Conservation (phyloP, 208 protist species). For the Trypanosoma vivax region DNA sequence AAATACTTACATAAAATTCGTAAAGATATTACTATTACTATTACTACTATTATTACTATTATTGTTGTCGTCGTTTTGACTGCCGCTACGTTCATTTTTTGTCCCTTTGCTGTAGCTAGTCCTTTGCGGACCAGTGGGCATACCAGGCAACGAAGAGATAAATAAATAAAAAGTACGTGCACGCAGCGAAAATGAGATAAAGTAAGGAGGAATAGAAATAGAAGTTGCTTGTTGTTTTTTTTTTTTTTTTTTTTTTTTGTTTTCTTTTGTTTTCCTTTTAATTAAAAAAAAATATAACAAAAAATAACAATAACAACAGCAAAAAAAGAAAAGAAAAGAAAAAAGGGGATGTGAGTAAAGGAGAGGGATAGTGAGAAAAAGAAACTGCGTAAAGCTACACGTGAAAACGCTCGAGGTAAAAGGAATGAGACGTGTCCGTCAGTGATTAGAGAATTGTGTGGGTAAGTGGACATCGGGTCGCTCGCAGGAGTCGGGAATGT, state of each 20-base stretch:
- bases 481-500: no score
- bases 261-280: slow-evolving; percentile 8
- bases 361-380: slow-evolving; percentile 2
- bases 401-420: slow-evolving; percentile 2
- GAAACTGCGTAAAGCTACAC: not conserved
- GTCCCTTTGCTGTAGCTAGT: no score
- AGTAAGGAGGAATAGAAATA: not conserved
- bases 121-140: no score
- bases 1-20: no score
- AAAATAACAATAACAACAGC: slow-evolving; percentile 6
- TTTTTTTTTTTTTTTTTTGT: not conserved
- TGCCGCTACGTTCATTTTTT: no score
- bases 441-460: no score
- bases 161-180: not conserved
- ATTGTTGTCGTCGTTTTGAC: no score
- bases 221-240: not conserved
- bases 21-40: no score
- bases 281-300: slow-evolving; percentile 9
- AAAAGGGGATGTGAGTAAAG: not conserved
- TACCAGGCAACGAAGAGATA: no score
- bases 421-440: no score
- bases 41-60: no score
- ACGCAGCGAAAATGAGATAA: not conserved
- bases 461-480: no score
- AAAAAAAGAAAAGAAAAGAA: slow-evolving; percentile 12